These are phyloP conservation scores for Pichia sp. DNA, from an alignment of 1,139 yeast species.

Conservation along the genomic window DNA sequence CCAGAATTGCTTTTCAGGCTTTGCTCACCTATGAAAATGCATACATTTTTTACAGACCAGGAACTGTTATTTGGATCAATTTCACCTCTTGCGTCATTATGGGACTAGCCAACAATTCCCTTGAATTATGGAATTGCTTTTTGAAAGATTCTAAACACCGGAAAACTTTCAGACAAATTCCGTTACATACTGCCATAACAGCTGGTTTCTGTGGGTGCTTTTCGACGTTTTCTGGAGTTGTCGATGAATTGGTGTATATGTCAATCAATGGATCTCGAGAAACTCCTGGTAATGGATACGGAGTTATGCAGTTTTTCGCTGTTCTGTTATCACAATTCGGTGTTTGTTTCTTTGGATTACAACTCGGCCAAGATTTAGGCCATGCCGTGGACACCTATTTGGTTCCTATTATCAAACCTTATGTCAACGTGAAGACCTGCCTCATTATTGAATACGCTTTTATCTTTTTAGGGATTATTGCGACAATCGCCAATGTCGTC, in stretches of 20 bases:
- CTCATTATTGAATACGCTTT: slow-evolving; percentile 8
- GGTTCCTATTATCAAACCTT: slow-evolving; percentile 1
- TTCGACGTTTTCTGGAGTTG: slow-evolving; percentile 71
- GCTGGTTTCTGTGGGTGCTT: slow-evolving; percentile 84
- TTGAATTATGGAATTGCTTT: slow-evolving; percentile 3
- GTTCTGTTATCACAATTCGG: slow-evolving; percentile 29
- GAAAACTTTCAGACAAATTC: slow-evolving; percentile 31
- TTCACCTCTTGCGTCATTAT: slow-evolving; percentile 68
- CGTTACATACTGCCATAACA: slow-evolving; percentile 54
- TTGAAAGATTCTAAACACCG: not conserved
- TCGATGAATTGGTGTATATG: slow-evolving; percentile 50
- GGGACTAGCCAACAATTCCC: slow-evolving; percentile 33
- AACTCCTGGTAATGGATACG: slow-evolving; percentile 66
- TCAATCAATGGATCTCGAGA: slow-evolving; percentile 30
- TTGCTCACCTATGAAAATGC: slow-evolving; percentile 6
- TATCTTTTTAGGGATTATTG: slow-evolving; percentile 10
- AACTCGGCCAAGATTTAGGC: slow-evolving; percentile 35
- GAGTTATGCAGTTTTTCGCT: slow-evolving; percentile 55
- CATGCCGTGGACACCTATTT: slow-evolving; percentile 3
- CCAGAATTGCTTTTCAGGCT: slow-evolving; percentile 22
- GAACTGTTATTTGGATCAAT: slow-evolving; percentile 55
- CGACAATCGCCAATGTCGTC: slow-evolving; percentile 17
- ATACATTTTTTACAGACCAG: slow-evolving; percentile 7
- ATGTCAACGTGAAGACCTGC: slow-evolving; percentile 1
- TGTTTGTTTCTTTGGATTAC: slow-evolving; percentile 33